Base-by-base conservation (phyloP, 306 rosid genomes). In the Prunus mume region DNA sequence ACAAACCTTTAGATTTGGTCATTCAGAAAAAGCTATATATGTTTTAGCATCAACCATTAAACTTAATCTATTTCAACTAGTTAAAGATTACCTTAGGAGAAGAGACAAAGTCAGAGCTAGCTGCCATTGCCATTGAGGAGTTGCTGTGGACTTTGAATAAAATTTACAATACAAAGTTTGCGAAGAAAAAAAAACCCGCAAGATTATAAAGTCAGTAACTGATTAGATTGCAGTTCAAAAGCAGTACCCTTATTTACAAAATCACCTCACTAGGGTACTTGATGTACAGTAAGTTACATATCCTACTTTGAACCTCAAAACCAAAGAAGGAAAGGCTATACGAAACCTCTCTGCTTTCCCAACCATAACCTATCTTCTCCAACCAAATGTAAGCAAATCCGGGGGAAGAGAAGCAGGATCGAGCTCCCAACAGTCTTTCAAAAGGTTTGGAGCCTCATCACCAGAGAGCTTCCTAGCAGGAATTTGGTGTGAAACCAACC, bases 391-490 rank as follows among this genome's bases (percentile, higher is more conserved):
- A 38, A 89, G 93, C 77, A 92, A 82, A 84, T 90, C 88, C 17
- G 91, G 71, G 67, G 97, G 91, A 87, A 95, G 97, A 14, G 97
- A 92, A 68, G 97, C 98, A 47, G 97, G 98, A 87, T 95, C 97
- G 70, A 95, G 98, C 60, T 95, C 97, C 98, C 97, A 92, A 78
- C 91, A 95, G 71, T 84, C 87, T 80, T 89, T 89, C 77, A 86
- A 45, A 72, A 84, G 80, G 56, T 81, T 87, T 60, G 90, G 80
- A 80, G 85, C 85, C 76, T 88, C 97, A 2, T 77, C 51, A n/a
- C 83, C 88, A 38, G 90, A 76, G 17, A 90, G 80, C 83, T 89
- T 95, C 84, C 87, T 74, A 3, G 91, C 93, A 47, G 98, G 97
- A 83, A 95, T 92, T 83, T 92, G 96, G 82, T 90, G 98, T 24